A percentile compares a stretch with the other conserved stretches of the same genome.
phyloP scores from a whole-genome alignment of 352 stramenopile species.

The Phytophthora cajani region DNA sequence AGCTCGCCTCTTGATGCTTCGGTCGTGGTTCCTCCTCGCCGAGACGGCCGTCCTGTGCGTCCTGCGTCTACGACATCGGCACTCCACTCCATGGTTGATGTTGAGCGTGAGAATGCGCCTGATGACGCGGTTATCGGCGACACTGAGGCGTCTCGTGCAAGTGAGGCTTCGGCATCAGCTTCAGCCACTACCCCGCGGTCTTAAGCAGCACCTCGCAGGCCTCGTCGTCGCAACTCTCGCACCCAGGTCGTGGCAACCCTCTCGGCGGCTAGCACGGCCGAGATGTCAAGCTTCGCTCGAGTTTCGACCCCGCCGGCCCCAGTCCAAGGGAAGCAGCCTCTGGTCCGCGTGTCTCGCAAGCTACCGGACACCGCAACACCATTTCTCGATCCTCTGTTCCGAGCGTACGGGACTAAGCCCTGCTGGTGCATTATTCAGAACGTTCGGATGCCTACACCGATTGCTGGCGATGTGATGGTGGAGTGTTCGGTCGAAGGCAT shows the following conservation, averaged over 20 bases:
- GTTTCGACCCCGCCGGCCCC: too few relatives aligned
- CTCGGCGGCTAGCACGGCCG: too few relatives aligned
- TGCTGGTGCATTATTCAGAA: neutral
- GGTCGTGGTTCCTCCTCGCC: neutral
- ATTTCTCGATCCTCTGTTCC: neutral
- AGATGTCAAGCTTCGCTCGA: too few relatives aligned
- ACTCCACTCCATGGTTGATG: neutral
- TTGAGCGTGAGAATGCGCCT: neutral
- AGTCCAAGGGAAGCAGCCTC: neutral
- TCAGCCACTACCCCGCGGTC: too few relatives aligned
- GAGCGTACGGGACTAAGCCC: neutral
- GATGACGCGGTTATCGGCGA: neutral
- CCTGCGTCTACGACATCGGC: neutral
- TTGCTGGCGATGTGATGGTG: neutral
- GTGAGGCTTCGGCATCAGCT: too few relatives aligned
- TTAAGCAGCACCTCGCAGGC: too few relatives aligned
- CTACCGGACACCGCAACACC: rapidly evolving
- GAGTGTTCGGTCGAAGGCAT: neutral
- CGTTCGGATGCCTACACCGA: neutral
- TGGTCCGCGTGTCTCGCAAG: neutral
- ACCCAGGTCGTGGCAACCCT: too few relatives aligned
- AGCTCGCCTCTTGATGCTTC: neutral
- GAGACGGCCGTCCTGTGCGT: neutral
- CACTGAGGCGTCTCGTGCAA: too few relatives aligned
- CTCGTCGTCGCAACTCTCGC: too few relatives aligned